These are phyloP conservation scores for Arabis hirsuta DNA, from an alignment of 345 rosid species.

Conservation along the genomic window DNA sequence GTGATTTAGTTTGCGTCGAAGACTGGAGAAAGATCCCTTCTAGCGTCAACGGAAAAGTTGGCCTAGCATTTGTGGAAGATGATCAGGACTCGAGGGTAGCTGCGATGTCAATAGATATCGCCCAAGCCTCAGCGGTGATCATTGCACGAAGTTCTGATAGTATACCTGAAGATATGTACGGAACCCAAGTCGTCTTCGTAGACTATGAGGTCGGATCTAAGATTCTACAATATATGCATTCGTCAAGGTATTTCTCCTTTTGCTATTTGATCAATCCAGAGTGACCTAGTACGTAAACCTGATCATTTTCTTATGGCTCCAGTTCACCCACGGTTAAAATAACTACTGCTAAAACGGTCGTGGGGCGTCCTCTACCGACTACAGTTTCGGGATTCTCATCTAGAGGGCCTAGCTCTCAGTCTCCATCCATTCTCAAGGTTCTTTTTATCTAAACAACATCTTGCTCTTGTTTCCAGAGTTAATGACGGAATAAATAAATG, in stretches of 20 bases:
- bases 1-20: conserved; percentile 17
- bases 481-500: not conserved
- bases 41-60: conserved; percentile 1
- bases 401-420: conserved; percentile 28
- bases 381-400: conserved; percentile 27
- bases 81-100: not conserved
- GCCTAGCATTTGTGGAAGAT: conserved; percentile 15
- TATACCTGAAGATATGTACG: not conserved
- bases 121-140: not conserved
- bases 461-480: not conserved
- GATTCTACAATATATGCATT: conserved; percentile 31
- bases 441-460: conserved; percentile 1
- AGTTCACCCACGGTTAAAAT: conserved; percentile 26
- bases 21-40: not conserved
- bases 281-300: conserved; percentile 4
- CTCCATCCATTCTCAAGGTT: conserved; percentile 41
- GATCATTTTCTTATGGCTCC: conserved; percentile 5
- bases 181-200: not conserved
- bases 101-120: no score
- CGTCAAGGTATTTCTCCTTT: conserved; percentile 17
- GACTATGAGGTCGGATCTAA: conserved; percentile 31
- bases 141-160: conserved; percentile 19
- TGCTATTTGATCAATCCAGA: not conserved
- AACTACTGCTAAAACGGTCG: conserved; percentile 1
- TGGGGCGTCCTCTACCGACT: conserved; percentile 27